These are phyloP conservation scores for Strobilomyces echinocephalus DNA, from an alignment of 768 basidiomycete species.

Conservation along the genomic window DNA sequence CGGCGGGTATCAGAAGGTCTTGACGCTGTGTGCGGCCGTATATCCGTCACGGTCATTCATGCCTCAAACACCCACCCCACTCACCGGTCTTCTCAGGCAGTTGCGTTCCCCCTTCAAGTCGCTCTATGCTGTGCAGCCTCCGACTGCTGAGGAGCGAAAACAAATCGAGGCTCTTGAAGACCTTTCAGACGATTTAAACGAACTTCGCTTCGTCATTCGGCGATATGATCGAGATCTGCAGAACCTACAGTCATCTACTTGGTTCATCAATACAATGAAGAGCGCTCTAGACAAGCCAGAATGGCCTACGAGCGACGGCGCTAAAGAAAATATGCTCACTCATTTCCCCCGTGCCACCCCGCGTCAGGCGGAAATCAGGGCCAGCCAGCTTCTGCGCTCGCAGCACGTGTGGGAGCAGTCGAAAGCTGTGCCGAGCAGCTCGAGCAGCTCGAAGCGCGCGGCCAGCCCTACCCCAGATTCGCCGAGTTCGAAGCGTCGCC, in stretches of 20 bases:
- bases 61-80: neutral
- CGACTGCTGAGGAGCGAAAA: neutral
- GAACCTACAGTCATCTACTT: neutral
- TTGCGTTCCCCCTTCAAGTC: neutral
- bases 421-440: neutral
- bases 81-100: neutral
- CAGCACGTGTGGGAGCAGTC: neutral
- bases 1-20: neutral
- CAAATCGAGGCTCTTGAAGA: too few relatives aligned
- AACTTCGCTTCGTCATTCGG: neutral
- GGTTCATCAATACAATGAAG: neutral
- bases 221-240: neutral
- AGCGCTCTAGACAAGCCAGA: neutral
- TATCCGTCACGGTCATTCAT: neutral
- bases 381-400: neutral
- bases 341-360: neutral
- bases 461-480: neutral
- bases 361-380: too few relatives aligned
- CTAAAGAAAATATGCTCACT: neutral
- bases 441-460: neutral
- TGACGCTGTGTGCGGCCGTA: accelerated
- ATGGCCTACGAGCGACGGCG: neutral
- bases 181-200: neutral
- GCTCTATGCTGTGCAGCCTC: neutral
- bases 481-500: neutral